Evolutionary conservation across 2,329 filamentous ascomycete genomes (phyloP), one percentile per base, ranked within the genome.

Genomic region (Zymoseptoria pseudotritici): DNA sequence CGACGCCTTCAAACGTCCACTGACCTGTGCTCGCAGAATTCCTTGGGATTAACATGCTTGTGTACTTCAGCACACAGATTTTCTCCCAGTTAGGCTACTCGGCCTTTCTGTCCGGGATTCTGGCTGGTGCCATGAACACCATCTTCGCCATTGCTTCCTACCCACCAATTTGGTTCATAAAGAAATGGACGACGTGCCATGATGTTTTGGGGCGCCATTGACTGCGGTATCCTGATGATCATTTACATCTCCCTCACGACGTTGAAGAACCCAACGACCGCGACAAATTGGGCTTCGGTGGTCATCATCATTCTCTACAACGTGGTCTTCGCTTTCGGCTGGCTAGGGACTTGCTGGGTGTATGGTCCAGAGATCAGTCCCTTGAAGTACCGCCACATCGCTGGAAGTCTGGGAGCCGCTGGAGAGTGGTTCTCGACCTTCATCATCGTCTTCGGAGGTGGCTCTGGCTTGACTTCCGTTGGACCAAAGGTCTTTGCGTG

Each of bases 401-500:
- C 72, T 22, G 73, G 68, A 10, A 69, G 69, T 42, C 67, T 71
- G 20, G 71, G 70, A n/a, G 70, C 72, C 3, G 72, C 72, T 21
- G 74, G 74, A 7, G 36, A 42, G 17, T 17, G 36, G 11, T 42
- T 13, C 24, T 69, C 69, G 42, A 71, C 68, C n/a, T 75, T 70
- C 56, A 65, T 74, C 53, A 74, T 70, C 3, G 36, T 17, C 13
- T 42, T 42, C 36, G 36, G 36, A 13, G 36, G 36, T 17, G 36
- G 29, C 2, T 74, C 71, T 57, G 72, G 66, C 1, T 63, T 75
- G 53, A 61, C 72, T 10, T 66, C 68, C 46, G 67, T 75, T 24
- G 74, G 74, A 2, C 72, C 69, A 60, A 71, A 71, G 59, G 75
- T 76, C 50, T 76, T 71, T 67, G 67, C 76, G 58, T 76, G 73